Percentiles rank a stretch among this genome's conserved stretches.
Conservation (phyloP, 345 rosid genomes). For the Boechera divaricarpa region DNA sequence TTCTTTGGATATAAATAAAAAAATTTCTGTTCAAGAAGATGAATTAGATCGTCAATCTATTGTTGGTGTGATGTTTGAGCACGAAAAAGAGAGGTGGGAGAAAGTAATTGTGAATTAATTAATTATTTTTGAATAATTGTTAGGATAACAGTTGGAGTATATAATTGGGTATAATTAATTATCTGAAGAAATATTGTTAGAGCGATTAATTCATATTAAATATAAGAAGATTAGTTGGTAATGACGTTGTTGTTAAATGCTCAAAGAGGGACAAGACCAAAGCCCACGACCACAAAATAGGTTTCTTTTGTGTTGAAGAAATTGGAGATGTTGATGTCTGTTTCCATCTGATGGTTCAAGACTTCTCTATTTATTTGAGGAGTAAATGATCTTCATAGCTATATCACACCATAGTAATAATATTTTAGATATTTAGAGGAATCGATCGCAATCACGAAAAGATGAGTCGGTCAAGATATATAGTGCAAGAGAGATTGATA, state of each 20-base stretch:
- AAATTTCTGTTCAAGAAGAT: not conserved
- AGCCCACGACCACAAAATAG: conserved; percentile 23
- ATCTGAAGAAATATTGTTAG: conserved; percentile 36
- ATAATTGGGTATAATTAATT: conserved; percentile 33
- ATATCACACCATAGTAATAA: not conserved
- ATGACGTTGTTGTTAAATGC: conserved; percentile 28
- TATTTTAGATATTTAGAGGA: not conserved
- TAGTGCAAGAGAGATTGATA: too few species aligned
- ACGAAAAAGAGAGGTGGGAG: conserved; percentile 17
- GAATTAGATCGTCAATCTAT: conserved; percentile 20
- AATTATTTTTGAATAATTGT: conserved; percentile 38
- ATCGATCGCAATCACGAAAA: too few species aligned
- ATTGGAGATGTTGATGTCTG: conserved; percentile 9
- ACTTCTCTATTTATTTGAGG: not conserved
- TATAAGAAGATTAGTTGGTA: conserved; percentile 37
- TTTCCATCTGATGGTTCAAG: not conserved
- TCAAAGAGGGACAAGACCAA: conserved; percentile 25
- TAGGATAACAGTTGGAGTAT: conserved; percentile 35
- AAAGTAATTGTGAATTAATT: conserved; percentile 32
- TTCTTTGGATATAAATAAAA: conserved; percentile 10
- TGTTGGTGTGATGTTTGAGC: conserved; percentile 43
- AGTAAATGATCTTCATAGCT: not conserved
- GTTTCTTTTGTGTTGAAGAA: conserved; percentile 7
- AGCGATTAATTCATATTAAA: conserved; percentile 17
- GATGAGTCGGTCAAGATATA: too few species aligned